These are phyloP conservation scores for Termitomyces sp. DNA, from an alignment of 1,284 basidiomycete genomes.

Conservation along the genomic window DNA sequence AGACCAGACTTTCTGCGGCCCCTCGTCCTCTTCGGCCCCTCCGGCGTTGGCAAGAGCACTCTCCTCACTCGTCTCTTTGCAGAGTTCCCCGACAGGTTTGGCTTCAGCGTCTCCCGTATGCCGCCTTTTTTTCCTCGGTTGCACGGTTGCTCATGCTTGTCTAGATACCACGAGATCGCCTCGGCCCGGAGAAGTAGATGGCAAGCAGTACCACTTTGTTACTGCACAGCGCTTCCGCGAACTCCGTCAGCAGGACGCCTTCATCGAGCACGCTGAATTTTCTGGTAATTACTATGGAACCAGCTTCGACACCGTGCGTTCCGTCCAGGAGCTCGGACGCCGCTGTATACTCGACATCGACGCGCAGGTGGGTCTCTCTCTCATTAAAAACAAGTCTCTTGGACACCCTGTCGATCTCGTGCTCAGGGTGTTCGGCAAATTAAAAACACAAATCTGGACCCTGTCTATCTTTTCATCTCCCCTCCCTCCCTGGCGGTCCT, in stretches of 20 bases:
- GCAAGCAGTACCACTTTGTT: constrained; percentile 79
- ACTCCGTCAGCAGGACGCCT: constrained; percentile 57
- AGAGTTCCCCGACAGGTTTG: constrained; percentile 83
- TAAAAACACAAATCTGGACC: constrained; percentile 72
- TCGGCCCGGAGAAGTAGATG: constrained; percentile 79
- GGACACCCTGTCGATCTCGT: constrained; percentile 13
- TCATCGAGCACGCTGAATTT: constrained; percentile 82
- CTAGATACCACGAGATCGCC: constrained; percentile 90
- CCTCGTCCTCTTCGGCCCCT: constrained; percentile 43
- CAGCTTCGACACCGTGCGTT: constrained; percentile 62
- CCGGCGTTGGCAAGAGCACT: constrained; percentile 94
- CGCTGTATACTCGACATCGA: constrained; percentile 97
- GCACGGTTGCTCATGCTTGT: constrained; percentile 9
- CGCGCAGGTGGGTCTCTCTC: constrained; percentile 64
- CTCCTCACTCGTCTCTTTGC: constrained; percentile 82
- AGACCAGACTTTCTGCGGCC: constrained; percentile 37
- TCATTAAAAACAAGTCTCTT: background rate
- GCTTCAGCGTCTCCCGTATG: constrained; percentile 93
- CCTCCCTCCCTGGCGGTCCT: constrained; percentile 77
- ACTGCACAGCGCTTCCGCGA: constrained; percentile 54
- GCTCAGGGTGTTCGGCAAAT: constrained; percentile 85
- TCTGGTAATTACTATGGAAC: constrained; percentile 95
- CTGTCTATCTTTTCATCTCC: constrained; percentile 91
- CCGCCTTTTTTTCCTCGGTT: constrained; percentile 12
- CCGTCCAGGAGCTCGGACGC: constrained; percentile 55